Conservation (phyloP, 1,139 yeast species). For the Blastobotrys raffinosifermentans region DNA sequence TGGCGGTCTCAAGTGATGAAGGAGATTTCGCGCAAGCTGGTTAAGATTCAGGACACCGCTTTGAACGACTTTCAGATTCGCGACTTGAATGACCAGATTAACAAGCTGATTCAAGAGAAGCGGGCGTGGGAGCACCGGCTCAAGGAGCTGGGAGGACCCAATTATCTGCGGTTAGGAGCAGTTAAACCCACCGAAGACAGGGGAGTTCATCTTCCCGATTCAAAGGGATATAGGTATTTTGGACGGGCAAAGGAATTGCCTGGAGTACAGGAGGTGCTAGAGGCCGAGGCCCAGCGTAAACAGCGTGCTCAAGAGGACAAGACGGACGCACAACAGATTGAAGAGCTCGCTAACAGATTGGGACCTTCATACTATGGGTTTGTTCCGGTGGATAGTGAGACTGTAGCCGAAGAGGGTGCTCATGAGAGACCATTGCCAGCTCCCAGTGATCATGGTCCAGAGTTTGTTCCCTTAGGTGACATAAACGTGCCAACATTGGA, state of each 20-base stretch:
- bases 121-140: constrained; percentile 76
- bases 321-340: constrained; percentile 3
- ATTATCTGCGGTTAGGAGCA: constrained; percentile 36
- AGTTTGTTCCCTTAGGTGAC: constrained; percentile 22
- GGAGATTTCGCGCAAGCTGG: constrained; percentile 58
- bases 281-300: constrained; percentile 26
- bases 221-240: constrained; percentile 63
- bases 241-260: constrained; percentile 82
- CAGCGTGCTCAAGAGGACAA: constrained; percentile 6
- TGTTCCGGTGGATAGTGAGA: constrained; percentile 31
- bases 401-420: constrained; percentile 28
- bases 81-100: constrained; percentile 71
- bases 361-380: constrained; percentile 46
- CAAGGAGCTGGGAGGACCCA: constrained; percentile 63
- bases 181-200: constrained; percentile 21
- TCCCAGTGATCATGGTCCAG: constrained; percentile 4
- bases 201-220: constrained; percentile 29
- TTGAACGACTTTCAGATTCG: constrained; percentile 58
- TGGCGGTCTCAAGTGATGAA: constrained; percentile 63
- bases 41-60: constrained; percentile 59
- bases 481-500: constrained; percentile 36
- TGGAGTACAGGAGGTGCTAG: constrained; percentile 55
- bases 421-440: constrained; percentile 6
- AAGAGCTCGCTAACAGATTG: constrained; percentile 14
- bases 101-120: constrained; percentile 60